Evolutionary conservation across 2,329 filamentous ascomycete genomes (phyloP), one percentile per base, ranked within the genome.

Genomic region (Penicillium sp.): DNA sequence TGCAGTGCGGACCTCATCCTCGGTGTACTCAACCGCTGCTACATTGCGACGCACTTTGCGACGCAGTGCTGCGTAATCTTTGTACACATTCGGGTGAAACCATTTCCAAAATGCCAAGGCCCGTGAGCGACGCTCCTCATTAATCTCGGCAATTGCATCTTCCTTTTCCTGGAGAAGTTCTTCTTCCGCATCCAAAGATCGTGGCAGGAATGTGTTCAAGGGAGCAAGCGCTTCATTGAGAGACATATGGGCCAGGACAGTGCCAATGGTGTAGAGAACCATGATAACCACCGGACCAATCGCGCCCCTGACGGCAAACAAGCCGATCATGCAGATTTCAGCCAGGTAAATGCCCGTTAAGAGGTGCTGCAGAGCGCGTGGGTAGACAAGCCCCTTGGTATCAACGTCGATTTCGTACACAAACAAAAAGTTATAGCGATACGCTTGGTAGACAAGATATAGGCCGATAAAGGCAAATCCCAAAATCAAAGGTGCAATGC

Each of bases 381-480:
- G 89, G 67, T 97, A 97, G 58, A 93, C 88, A 2, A 95, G 81
- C 2, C 93, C 92, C 64, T 94, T 91, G 36, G 90, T 96, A 67
- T 97, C 91, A 66, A 95, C 84, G 52, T 84, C 77, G 12, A 88
- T 85, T 68, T 94, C 88, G 49, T 88, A 88, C 5, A 96, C 91
- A 70, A 90, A 97, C 45, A 97, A 80, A 46, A 96, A 78, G 66
- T 96, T 96, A 78, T 97, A 96, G 29, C 90, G 84, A 79, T 91
- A 96, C 30, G 91, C 89, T 47, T 93, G 77, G 68, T 96, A 95
- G 67, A 96, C 91, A 30, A 94, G 78, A 30, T 80, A 84, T 56
- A 97, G 83, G 21, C 90, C 91, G 13, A 89, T 77, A 1, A 88
- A 86, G 4, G 90, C 89, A 65, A 96, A 96, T 7, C 86, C 83